phyloP scores from a whole-genome alignment of 1,139 yeast genomes.

The Eremothecium gossypii region DNA sequence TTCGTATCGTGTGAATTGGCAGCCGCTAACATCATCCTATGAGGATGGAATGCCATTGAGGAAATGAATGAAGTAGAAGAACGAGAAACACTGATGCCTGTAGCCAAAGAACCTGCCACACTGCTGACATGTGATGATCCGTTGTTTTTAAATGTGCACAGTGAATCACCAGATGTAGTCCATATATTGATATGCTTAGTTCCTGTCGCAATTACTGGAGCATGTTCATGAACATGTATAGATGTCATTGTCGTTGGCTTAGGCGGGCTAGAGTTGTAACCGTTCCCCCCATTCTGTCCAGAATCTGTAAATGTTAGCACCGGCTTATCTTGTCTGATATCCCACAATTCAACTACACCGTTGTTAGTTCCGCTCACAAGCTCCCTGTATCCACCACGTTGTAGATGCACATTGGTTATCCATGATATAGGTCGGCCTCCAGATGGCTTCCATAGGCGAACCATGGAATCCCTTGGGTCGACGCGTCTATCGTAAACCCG shows the following conservation, averaged over 20 bases:
- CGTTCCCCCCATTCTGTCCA: conserved; percentile 9
- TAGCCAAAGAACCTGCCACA: conserved; percentile 26
- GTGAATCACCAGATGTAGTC: conserved; percentile 74
- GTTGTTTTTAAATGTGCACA: conserved; percentile 55
- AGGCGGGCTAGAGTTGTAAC: conserved; percentile 7
- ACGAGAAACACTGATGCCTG: conserved; percentile 21
- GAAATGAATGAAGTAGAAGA: conserved; percentile 43
- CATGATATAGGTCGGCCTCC: conserved; percentile 38
- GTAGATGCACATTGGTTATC: conserved; percentile 83
- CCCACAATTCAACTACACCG: conserved; percentile 86
- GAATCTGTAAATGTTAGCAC: conserved; percentile 55
- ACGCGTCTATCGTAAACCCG: conserved; percentile 86
- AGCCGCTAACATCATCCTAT: conserved; percentile 85
- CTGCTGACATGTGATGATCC: conserved; percentile 27
- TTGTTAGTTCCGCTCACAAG: conserved; percentile 75
- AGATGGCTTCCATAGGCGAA: conserved; percentile 51
- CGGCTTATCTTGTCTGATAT: conserved; percentile 65
- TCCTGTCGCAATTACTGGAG: conserved; percentile 85
- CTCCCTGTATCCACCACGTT: conserved; percentile 92
- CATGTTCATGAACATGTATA: conserved; percentile 87
- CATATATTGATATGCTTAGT: conserved; percentile 73
- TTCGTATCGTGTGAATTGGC: conserved; percentile 73
- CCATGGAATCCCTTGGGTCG: conserved; percentile 80
- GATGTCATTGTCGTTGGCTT: conserved; percentile 44
- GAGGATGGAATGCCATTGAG: conserved; percentile 78